Percentiles rank a stretch among this genome's conserved stretches.
phyloP scores from a whole-genome alignment of 257 asterid species.

The Lavandula angustifolia region DNA sequence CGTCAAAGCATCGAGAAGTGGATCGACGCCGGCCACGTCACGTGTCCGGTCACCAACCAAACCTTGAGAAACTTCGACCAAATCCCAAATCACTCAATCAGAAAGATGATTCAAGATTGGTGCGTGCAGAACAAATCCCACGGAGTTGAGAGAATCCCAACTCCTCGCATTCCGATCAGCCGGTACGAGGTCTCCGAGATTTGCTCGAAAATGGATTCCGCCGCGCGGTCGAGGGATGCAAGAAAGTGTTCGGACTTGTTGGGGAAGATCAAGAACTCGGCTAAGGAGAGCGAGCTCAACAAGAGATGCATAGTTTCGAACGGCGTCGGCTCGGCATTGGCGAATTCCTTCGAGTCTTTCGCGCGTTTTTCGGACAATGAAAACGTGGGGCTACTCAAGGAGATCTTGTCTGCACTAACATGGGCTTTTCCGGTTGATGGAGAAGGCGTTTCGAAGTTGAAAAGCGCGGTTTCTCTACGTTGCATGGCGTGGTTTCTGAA shows the following conservation, averaged over 20 bases:
- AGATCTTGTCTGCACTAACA: constrained; percentile 50
- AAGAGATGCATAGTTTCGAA: constrained; percentile 51
- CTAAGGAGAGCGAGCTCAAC: constrained; percentile 70
- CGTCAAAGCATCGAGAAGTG: constrained; percentile 69
- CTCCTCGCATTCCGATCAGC: constrained; percentile 69
- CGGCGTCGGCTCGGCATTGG: constrained; percentile 49
- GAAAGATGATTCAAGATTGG: constrained; percentile 92
- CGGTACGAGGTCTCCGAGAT: constrained; percentile 48
- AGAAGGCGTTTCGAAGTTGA: constrained; percentile 52
- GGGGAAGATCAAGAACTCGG: constrained; percentile 44
- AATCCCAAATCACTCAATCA: constrained; percentile 68
- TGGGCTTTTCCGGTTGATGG: constrained; percentile 57
- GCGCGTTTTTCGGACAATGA: constrained; percentile 34
- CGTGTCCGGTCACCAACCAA: constrained; percentile 66
- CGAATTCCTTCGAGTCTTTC: constrained; percentile 52
- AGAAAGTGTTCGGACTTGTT: constrained; percentile 48
- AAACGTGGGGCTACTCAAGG: constrained; percentile 38
- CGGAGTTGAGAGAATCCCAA: constrained; percentile 83
- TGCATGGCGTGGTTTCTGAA: constrained; percentile 55
- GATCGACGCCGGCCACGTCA: constrained; percentile 48
- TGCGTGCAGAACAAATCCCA: constrained; percentile 65
- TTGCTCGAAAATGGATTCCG: constrained; percentile 37
- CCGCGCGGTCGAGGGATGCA: constrained; percentile 37
- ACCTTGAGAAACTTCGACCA: constrained; percentile 42
- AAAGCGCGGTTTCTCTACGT: constrained; percentile 47